phyloP scores from a whole-genome alignment of 2,329 filamentous ascomycete genomes.

The Neonectria neomacrospora region DNA sequence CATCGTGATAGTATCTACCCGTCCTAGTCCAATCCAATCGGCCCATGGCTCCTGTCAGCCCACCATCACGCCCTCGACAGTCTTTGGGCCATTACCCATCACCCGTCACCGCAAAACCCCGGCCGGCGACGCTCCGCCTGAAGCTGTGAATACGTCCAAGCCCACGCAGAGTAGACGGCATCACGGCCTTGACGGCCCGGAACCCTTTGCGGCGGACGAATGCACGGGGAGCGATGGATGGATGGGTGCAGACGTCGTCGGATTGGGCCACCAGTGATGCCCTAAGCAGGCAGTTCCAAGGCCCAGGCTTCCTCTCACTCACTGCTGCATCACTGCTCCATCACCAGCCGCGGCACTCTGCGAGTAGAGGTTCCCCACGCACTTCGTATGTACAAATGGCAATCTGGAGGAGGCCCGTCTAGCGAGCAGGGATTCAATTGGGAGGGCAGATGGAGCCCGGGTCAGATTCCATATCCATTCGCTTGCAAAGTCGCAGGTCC shows the following conservation, averaged over 20 bases:
- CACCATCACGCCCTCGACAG: background rate
- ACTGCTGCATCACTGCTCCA: background rate
- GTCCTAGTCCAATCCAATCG: background rate
- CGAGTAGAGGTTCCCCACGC: background rate
- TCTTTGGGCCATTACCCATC: background rate
- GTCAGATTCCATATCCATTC: background rate
- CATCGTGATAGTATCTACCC: background rate
- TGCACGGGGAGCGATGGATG: too few species aligned
- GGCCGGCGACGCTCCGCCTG: background rate
- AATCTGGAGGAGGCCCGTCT: background rate
- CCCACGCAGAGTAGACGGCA: background rate
- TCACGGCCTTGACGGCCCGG: slow-evolving; percentile 1
- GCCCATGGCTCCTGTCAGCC: background rate
- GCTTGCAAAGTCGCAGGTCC: background rate
- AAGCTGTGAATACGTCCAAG: background rate
- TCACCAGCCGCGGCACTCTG: slow-evolving; percentile 3
- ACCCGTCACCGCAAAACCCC: background rate
- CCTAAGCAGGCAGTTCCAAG: background rate
- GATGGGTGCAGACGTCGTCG: background rate
- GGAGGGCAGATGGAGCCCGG: background rate
- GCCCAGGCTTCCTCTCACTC: background rate
- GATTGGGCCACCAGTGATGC: background rate
- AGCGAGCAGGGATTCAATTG: background rate
- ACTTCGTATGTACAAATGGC: slow-evolving; percentile 3
- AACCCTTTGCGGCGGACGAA: background rate